Evolutionary conservation across 169 alveolate genomes (phyloP).

Genomic region (Cryptosporidium ryanae): DNA sequence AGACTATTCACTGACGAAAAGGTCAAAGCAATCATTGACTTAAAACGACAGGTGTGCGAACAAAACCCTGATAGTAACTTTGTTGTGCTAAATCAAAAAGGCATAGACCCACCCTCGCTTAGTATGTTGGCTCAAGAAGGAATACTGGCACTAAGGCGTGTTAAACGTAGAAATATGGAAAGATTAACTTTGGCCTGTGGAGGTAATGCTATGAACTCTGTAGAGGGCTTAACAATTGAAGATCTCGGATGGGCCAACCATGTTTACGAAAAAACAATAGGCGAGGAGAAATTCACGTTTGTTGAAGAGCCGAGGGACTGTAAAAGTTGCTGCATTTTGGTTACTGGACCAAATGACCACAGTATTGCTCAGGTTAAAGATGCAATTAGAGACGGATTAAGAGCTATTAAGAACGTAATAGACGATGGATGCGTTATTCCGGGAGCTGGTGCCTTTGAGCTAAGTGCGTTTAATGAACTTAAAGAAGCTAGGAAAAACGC

Average conservation of each 20-base stretch:
- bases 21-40: conserved; percentile 94
- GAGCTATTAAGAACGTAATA: conserved; percentile 96
- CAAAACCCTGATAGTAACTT: conserved; percentile 83
- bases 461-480: conserved; percentile 90
- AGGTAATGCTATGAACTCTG: conserved; percentile 97
- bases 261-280: conserved; percentile 94
- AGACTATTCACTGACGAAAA: conserved; percentile 97
- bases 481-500: conserved; percentile 82
- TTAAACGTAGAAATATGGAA: conserved; percentile 98
- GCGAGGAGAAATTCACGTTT: conserved; percentile 98
- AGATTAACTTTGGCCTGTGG: conserved; percentile 98
- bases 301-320: conserved; percentile 97
- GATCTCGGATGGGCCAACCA: conserved; percentile 97
- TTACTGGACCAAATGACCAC: conserved; percentile 98
- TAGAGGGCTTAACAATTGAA: conserved; percentile 93
- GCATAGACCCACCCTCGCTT: conserved; percentile 99
- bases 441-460: conserved; percentile 99
- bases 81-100: conserved; percentile 98
- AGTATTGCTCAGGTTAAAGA: conserved; percentile 93
- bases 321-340: conserved; percentile 95
- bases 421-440: conserved; percentile 95
- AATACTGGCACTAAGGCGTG: conserved; percentile 96
- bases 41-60: conserved; percentile 89
- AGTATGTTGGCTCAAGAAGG: conserved; percentile 98
- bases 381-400: conserved; percentile 97